phyloP scores from a whole-genome alignment of 2,329 filamentous ascomycete species.

The Lomentospora prolificans region DNA sequence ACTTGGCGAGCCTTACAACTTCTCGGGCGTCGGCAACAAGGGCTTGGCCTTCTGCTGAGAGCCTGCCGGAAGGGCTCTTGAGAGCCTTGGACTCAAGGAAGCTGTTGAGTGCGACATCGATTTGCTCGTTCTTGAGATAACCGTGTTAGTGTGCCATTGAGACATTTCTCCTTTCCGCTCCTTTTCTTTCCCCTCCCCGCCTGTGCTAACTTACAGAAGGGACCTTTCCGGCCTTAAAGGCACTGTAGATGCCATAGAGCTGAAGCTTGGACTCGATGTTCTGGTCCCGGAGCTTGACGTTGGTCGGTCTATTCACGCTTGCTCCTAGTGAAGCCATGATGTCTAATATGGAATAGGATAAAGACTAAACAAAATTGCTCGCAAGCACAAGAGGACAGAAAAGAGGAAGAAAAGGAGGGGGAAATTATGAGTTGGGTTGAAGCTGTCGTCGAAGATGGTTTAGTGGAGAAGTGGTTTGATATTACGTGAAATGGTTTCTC shows the following conservation, averaged over 20 bases:
- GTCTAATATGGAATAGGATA: neutral
- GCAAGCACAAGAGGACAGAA: neutral
- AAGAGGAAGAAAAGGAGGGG: neutral
- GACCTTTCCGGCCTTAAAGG: conserved; percentile 81
- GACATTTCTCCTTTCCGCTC: neutral
- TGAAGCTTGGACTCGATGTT: conserved; percentile 92
- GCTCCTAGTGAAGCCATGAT: conserved; percentile 6
- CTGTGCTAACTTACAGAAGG: conserved; percentile 57
- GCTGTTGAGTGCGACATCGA: conserved; percentile 89
- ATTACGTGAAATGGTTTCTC: neutral
- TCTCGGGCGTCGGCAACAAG: conserved; percentile 68
- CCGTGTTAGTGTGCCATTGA: conserved; percentile 3
- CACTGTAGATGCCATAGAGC: conserved; percentile 79
- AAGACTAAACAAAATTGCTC: neutral
- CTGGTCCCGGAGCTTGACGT: conserved; percentile 67
- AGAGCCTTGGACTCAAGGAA: conserved; percentile 65
- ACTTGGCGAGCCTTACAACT: conserved; percentile 76
- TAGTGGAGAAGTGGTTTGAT: neutral
- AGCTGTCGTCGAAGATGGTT: neutral
- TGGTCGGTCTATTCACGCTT: conserved; percentile 61
- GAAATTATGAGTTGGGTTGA: neutral
- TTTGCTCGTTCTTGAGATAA: conserved; percentile 68
- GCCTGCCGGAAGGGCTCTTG: conserved; percentile 58
- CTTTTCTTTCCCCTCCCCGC: neutral
- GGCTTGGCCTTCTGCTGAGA: conserved; percentile 73